Base-by-base conservation (phyloP, 371 early-diverging fungal species). In the Rhizomucor miehei region DNA sequence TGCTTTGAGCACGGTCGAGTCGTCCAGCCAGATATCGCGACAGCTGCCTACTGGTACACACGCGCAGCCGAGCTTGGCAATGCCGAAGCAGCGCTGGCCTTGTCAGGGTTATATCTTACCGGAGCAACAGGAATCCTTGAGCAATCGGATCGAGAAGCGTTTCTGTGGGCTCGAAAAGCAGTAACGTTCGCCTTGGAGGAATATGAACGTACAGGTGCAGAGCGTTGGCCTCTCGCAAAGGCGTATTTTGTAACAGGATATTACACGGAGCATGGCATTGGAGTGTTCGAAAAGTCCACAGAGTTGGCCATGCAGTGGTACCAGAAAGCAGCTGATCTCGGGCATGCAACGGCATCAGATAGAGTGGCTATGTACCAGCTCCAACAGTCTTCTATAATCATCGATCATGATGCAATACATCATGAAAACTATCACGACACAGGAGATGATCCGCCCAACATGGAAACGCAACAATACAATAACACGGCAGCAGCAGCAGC, bases 11-110 rank as follows among this genome's bases (percentile, higher is more conserved):
- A 91, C 61, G 99, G 99, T 2, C 69, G 76, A 12, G 73, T 94
- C 38, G 85, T 82, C 5, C 81, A 89, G 0, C 76, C 89, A 6
- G 93, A 97, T 59, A 88, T 97, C 1, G 71, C 86, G 2, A 69
- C 86, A 34, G 93, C 94, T 2, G 91, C 98, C 54, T 89, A 89
- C 8, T 99, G 97, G 95, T 98, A 97, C 73, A 88, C 93, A 29
- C 82, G 85, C 10, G 92, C 95, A 0, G 93, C 94, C 3, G 82
- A 91, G 48, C 83, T 86, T 56, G 85, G 87, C 10, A 81, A 89
- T 59, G 75, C 90, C 4, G 92, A 93, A 36, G 88, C 86, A 1
- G 87, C 90, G 51, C 67, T 94, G 21, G 94, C 89, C 13, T 70
- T 94, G 11, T 88, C 91, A 1, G 90, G 91, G 1, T 92, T 92